phyloP scores from a whole-genome alignment of 495 filamentous ascomycete species.

The Hypoxylon perforatum region DNA sequence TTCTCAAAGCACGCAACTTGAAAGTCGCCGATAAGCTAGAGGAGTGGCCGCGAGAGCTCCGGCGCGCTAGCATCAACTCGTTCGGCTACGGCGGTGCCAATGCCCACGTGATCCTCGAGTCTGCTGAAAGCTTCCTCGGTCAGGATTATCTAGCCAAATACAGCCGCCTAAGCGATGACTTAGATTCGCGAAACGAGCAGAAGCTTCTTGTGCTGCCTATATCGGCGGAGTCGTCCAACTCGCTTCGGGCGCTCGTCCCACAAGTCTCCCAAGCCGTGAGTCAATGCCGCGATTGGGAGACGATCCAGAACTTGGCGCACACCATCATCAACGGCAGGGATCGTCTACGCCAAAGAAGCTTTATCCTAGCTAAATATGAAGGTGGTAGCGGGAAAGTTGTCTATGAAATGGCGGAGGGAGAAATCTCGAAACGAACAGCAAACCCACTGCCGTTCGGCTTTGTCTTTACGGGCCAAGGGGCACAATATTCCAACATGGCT shows the following conservation, averaged over 20 bases:
- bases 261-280: constrained; percentile 4
- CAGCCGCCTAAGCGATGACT: too few relatives aligned
- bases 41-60: constrained; percentile 18
- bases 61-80: constrained; percentile 53
- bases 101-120: constrained; percentile 54
- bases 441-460: constrained; percentile 15
- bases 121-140: constrained; percentile 34
- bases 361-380: constrained; percentile 20
- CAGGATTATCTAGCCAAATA: not conserved
- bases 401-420: not conserved
- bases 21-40: constrained; percentile 36
- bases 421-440: too few relatives aligned
- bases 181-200: too few relatives aligned
- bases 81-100: constrained; percentile 63
- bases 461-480: constrained; percentile 58
- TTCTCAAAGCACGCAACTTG: constrained; percentile 41
- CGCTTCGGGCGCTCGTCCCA: constrained; percentile 12
- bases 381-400: not conserved
- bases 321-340: constrained; percentile 37
- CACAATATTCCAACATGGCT: constrained; percentile 65
- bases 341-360: constrained; percentile 28
- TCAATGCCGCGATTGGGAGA: not conserved
- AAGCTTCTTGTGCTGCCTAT: constrained; percentile 19
- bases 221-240: constrained; percentile 26
- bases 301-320: constrained; percentile 37